Base-by-base conservation (phyloP, 2,329 filamentous ascomycete species). In the Didymella pinodella region DNA sequence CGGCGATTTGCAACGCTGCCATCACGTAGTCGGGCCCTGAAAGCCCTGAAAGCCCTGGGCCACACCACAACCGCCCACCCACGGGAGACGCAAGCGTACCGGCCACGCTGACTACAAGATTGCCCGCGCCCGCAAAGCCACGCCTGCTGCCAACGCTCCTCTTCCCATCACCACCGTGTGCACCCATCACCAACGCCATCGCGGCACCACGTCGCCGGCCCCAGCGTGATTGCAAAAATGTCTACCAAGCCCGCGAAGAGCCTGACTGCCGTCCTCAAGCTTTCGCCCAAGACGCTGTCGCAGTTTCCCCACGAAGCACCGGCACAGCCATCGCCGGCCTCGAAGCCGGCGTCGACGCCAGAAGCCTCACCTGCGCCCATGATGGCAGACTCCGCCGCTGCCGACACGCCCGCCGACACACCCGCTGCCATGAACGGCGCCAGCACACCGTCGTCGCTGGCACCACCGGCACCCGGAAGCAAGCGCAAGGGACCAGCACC, bases 401-500 rank as follows among this genome's bases (percentile, higher is more conserved):
- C 65, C 53, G 71, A 71, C 60, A 78, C 78, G 28, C 79, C 78
- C 14, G 76, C 78, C 52, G 80, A 83, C 48, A 77, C 78, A 31
- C 72, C 77, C 18, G 66, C 75, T 48, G 62, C 67, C 53, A 57
- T 70, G 60, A 73, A 74, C 58, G 70, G 65, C 59, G 62, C 65
- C 28, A 71, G 67, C 63, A 77, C 77, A 45, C 73, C 74, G 28
- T 71, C 72, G 22, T 79, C 68, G 40, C 72, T 82, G 38, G 80
- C 81, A 48, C 79, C 82, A 12, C 80, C 73, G 54, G 87, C 83
- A 7, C 80, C 83, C 12, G 87, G 83, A 11, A 80, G 82, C 20
- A 93, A 91, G 82, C 92, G 91, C 81, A 93, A 93, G 78, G 88
- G 89, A 11, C 90, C 92, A 76, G 86, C 89, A 65, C 85, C 86